A percentile compares a stretch with the other conserved stretches of the same genome.
Conservation (phyloP, 176 grass and related monocot species). For the Aegilops umbellulata region DNA sequence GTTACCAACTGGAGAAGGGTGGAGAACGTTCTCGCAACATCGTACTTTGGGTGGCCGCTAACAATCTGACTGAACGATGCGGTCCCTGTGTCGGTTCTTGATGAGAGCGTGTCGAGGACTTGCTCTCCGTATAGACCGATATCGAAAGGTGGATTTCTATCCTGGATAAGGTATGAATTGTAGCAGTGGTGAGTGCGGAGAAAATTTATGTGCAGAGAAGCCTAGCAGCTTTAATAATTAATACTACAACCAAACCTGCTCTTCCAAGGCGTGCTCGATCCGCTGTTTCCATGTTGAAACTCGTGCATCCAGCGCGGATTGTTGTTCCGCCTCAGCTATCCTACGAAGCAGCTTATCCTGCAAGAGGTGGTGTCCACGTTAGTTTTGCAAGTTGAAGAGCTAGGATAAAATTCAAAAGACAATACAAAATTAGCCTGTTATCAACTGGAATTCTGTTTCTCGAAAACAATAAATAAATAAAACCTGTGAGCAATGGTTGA, state of each 20-base stretch:
- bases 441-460: neutral
- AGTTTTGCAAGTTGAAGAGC: slow-evolving; percentile 8
- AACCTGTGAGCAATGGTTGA: neutral
- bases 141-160: slow-evolving; percentile 85
- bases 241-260: slow-evolving; percentile 53
- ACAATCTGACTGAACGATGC: slow-evolving; percentile 75
- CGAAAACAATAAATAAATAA: neutral
- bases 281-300: slow-evolving; percentile 96
- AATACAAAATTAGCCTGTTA: neutral
- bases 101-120: slow-evolving; percentile 62
- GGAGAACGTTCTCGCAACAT: slow-evolving; percentile 92
- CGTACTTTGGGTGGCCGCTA: slow-evolving; percentile 53
- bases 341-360: slow-evolving; percentile 67
- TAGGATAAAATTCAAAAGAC: neutral
- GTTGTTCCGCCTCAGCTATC: slow-evolving; percentile 77
- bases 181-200: neutral
- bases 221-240: neutral
- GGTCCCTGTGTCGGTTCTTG: slow-evolving; percentile 37
- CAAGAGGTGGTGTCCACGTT: neutral
- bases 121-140: slow-evolving; percentile 77
- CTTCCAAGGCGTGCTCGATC: slow-evolving; percentile 83
- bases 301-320: slow-evolving; percentile 66
- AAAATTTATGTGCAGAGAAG: slow-evolving; percentile 3
- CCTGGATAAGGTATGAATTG: slow-evolving; percentile 41
- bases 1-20: slow-evolving; percentile 93